Percentiles rank a stretch among this genome's conserved stretches.
These are phyloP conservation scores for Plantago rigida DNA, from an alignment of 305 asterid genomes.

Conservation along the genomic window DNA sequence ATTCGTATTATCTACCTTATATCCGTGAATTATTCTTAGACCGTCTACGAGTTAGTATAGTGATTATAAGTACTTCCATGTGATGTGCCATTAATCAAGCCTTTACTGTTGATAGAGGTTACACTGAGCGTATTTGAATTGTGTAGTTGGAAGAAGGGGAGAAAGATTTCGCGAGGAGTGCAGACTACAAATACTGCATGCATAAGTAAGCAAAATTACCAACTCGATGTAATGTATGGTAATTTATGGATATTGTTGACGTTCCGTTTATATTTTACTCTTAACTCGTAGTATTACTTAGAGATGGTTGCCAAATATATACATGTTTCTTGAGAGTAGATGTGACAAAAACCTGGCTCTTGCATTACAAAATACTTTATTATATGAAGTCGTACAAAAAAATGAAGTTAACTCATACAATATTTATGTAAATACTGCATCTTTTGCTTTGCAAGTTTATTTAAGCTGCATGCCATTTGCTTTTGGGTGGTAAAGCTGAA, in stretches of 20 bases:
- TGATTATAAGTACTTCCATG: not conserved
- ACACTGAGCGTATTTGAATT: constrained; percentile 9
- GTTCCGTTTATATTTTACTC: not conserved
- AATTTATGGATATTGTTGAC: not conserved
- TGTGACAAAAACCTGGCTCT: too few relatives aligned
- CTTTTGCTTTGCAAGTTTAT: too few relatives aligned
- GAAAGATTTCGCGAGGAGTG: constrained; percentile 61
- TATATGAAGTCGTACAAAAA: too few relatives aligned
- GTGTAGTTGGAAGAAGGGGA: constrained; percentile 89
- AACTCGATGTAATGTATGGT: not conserved
- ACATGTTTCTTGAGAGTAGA: too few relatives aligned
- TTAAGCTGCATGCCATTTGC: too few relatives aligned
- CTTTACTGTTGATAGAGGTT: too few relatives aligned
- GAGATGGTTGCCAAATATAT: too few relatives aligned
- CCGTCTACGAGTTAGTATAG: not conserved
- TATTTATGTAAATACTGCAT: too few relatives aligned
- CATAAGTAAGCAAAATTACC: constrained; percentile 46
- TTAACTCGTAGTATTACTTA: not conserved
- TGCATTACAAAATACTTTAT: too few relatives aligned
- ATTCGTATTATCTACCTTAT: constrained; percentile 8
- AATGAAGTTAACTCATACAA: too few relatives aligned
- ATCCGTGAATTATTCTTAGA: not conserved
- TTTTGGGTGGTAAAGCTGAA: too few relatives aligned
- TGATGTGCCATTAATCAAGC: not conserved
- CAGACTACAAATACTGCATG: constrained; percentile 89